Conservation (phyloP, 1,284 basidiomycete species). For the Earliella scabrosa region DNA sequence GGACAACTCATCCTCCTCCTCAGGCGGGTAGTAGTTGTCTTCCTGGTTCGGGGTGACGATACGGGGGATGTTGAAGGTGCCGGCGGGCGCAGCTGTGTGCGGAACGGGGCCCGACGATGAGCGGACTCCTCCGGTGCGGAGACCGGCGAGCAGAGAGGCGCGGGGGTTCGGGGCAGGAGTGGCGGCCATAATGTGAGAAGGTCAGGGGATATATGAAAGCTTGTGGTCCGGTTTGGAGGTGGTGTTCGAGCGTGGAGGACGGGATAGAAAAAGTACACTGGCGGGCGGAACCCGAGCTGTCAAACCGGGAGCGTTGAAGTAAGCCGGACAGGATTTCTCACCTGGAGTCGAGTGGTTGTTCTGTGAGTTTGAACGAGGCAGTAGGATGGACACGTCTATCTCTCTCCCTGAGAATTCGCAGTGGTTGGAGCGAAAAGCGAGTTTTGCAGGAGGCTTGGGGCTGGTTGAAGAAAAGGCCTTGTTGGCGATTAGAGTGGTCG, state of each 20-base stretch:
- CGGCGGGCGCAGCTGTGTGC: constrained; percentile 68
- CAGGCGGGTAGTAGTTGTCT: constrained; percentile 48
- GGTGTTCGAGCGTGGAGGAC: constrained; percentile 20
- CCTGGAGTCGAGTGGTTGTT: constrained; percentile 15
- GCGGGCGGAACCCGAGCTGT: constrained; percentile 1
- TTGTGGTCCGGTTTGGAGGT: constrained; percentile 25
- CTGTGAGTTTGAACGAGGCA: constrained; percentile 16
- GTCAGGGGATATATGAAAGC: constrained; percentile 9
- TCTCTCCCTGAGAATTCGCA: constrained; percentile 33
- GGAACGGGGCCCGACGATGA: constrained; percentile 64
- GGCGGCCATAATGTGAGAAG: constrained; percentile 52
- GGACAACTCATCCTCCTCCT: constrained; percentile 62
- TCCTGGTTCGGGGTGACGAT: constrained; percentile 47
- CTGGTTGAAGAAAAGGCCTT: constrained; percentile 29
- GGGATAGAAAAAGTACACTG: constrained; percentile 30
- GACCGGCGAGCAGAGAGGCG: constrained; percentile 81
- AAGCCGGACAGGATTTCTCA: neutral
- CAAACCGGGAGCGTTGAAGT: neutral
- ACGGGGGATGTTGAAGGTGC: constrained; percentile 63
- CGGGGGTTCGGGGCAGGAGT: constrained; percentile 63
- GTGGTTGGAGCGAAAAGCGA: constrained; percentile 21
- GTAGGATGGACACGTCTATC: constrained; percentile 34
- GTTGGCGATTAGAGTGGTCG: constrained; percentile 35
- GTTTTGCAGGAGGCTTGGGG: constrained; percentile 27
- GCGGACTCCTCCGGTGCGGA: constrained; percentile 85